phyloP scores from a whole-genome alignment of 108 stramenopile species.

The Discostella stelligeroides region DNA sequence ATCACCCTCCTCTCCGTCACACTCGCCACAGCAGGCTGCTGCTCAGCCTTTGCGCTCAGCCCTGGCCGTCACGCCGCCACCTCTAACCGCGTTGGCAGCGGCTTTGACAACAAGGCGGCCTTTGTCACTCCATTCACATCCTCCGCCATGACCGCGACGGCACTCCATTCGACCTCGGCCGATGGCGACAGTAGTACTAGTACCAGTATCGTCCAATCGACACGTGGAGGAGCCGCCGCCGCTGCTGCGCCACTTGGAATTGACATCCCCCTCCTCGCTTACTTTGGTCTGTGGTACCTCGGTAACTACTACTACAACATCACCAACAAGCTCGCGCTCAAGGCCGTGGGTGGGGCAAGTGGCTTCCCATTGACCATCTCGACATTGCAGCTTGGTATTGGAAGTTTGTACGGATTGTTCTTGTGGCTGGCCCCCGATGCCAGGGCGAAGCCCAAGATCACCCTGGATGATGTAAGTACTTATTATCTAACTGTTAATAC shows the following conservation, averaged over 20 bases:
- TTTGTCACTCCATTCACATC: too few species aligned
- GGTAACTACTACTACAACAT: constrained; percentile 81
- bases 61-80: too few species aligned
- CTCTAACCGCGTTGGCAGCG: too few species aligned
- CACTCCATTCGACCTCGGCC: too few species aligned
- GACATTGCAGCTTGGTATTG: constrained; percentile 58
- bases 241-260: constrained; percentile 4
- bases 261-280: constrained; percentile 48
- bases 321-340: constrained; percentile 65
- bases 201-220: too few species aligned
- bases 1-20: too few species aligned
- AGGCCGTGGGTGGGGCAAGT: constrained; percentile 54
- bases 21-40: too few species aligned
- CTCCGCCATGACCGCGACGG: too few species aligned
- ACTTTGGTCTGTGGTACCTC: constrained; percentile 69
- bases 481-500: too few species aligned
- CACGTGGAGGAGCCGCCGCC: constrained; percentile 30
- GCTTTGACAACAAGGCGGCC: too few species aligned
- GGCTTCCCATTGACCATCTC: constrained; percentile 66
- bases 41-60: too few species aligned
- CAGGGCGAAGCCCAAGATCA: constrained; percentile 43
- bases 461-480: constrained; percentile 51
- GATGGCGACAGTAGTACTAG: too few species aligned
- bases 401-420: constrained; percentile 62
- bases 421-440: constrained; percentile 67